A percentile compares a stretch with the other conserved stretches of the same genome.
Conservation (phyloP, 805 yeast genomes). For the Saccharomycodes ludwigii region DNA sequence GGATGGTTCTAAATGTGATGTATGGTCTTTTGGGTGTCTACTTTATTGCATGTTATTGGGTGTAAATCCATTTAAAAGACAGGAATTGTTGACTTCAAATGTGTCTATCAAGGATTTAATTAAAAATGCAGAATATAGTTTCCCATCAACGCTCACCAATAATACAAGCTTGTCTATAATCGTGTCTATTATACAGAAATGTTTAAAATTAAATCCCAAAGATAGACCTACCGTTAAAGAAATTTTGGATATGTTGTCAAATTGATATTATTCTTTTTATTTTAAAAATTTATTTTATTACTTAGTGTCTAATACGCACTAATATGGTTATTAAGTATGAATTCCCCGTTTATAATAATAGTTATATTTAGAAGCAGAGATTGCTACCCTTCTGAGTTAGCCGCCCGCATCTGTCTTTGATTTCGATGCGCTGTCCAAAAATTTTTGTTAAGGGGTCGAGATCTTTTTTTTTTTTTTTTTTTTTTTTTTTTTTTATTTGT, state of each 20-base stretch:
- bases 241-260: constrained; percentile 39
- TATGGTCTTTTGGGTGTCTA: constrained; percentile 88
- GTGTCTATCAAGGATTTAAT: constrained; percentile 74
- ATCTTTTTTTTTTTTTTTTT: too few relatives aligned
- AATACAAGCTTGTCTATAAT: constrained; percentile 39
- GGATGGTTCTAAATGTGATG: constrained; percentile 59
- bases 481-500: too few relatives aligned
- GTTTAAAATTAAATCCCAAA: constrained; percentile 50
- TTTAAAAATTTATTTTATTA: too few relatives aligned
- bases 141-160: constrained; percentile 15
- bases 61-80: constrained; percentile 76
- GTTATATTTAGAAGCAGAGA: too few relatives aligned
- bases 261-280: too few relatives aligned
- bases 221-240: constrained; percentile 54
- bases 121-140: constrained; percentile 45
- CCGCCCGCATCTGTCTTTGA: too few relatives aligned
- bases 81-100: constrained; percentile 60
- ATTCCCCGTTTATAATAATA: too few relatives aligned
- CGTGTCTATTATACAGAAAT: constrained; percentile 41
- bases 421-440: too few relatives aligned
- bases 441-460: too few relatives aligned
- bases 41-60: constrained; percentile 68
- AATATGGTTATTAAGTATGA: too few relatives aligned
- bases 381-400: too few relatives aligned
- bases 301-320: too few relatives aligned